Base-by-base conservation (phyloP, 306 rosid species). In the Malus asiatica region DNA sequence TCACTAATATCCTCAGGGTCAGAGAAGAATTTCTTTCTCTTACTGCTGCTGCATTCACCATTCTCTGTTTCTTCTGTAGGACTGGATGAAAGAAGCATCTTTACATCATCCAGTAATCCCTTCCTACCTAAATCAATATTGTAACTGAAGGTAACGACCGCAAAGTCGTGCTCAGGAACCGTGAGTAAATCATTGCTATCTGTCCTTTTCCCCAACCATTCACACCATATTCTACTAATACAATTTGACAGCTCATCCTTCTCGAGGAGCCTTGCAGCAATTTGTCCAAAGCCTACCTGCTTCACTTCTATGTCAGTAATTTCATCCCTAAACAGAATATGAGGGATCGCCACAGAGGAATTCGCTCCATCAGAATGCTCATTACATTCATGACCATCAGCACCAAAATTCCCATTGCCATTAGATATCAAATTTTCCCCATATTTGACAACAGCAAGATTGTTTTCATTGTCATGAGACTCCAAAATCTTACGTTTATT, bases 151-250 rank as follows among this genome's bases (percentile, higher is more conserved):
- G 83, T 81, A 75, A 91, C 85, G 30, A 94, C 60, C 8, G 90
- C 97, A 70, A 76, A 89, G 65, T 85, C 86, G 73, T 89, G 97
- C 81, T 77, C 85, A 66, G 88, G 86, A 81, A 85, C 81, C 75
- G 79, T 76, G 38, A 35, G 22, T 20, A 65, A 71, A 62, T 79
- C 76, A 29, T 76, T 85, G 45, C 77, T 74, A 62, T 16, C 86
- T 25, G 42, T 35, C 69, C 71, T 81, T 77, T 82, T 76, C 62
- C 96, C 98, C 75, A 91, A 78, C 98, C 98, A 94, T 81, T 94
- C 97, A 30, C 98, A 94, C 98, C 98, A 94, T 68, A 94, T 83
- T 78, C 96, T 86, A 79, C 82, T 80, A 70, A 90, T 76, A 55
- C 87, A 90, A 82, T 27, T 78, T 27, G 68, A 81, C 4, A 83